These are phyloP conservation scores for Ophiostoma sp. DNA, from an alignment of 2,329 filamentous ascomycete species.

Conservation along the genomic window DNA sequence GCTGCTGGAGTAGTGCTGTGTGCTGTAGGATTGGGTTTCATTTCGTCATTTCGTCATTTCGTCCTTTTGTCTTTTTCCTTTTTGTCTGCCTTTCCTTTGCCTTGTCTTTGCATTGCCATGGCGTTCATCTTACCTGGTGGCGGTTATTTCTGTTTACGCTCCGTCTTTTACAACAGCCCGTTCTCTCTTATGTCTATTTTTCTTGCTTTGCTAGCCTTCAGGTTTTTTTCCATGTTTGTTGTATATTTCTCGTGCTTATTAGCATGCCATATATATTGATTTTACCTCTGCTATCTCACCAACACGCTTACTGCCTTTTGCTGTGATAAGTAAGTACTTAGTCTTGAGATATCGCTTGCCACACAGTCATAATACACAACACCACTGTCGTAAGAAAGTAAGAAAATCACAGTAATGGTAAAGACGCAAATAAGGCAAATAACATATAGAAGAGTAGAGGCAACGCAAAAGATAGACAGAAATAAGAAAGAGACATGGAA, in stretches of 20 bases:
- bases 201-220: conserved; percentile 5
- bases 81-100: background rate
- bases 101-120: conserved; percentile 25
- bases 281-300: background rate
- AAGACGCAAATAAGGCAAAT: background rate
- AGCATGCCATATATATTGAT: background rate
- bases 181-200: conserved; percentile 8
- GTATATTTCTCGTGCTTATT: conserved; percentile 3
- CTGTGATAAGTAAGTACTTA: background rate
- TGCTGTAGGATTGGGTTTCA: background rate
- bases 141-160: conserved; percentile 9
- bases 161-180: background rate
- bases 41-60: background rate
- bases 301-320: background rate
- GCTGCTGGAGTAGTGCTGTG: conserved; percentile 23
- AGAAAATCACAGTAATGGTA: background rate
- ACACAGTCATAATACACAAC: background rate
- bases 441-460: background rate
- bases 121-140: conserved; percentile 17
- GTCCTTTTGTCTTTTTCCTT: background rate
- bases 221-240: background rate
- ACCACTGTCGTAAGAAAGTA: background rate
- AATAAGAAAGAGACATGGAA: background rate
- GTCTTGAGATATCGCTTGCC: background rate
- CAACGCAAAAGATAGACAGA: background rate